Conservation (phyloP, 495 filamentous ascomycete species). For the Aspergillus baeticus region DNA sequence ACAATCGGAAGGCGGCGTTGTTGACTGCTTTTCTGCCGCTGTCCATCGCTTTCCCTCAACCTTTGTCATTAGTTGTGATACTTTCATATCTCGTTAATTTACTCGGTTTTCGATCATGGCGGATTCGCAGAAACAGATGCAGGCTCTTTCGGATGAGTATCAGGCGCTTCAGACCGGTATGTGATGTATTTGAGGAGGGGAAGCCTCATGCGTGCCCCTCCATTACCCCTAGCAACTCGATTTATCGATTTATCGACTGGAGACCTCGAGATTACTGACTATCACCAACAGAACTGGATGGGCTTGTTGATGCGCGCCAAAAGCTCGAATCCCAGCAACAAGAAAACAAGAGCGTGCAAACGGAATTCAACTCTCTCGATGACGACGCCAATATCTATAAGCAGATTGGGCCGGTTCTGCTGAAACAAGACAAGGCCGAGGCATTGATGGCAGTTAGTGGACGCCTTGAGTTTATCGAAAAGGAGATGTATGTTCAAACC, state of each 20-base stretch:
- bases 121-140: slow-evolving; percentile 64
- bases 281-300: slow-evolving; percentile 64
- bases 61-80: slow-evolving; percentile 19
- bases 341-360: slow-evolving; percentile 86
- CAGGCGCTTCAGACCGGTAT: slow-evolving; percentile 80
- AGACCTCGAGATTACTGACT: background rate
- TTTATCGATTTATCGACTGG: background rate
- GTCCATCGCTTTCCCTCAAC: slow-evolving; percentile 9
- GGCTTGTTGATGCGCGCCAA: slow-evolving; percentile 75
- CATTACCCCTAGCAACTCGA: background rate
- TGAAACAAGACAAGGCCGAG: slow-evolving; percentile 91
- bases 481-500: slow-evolving; percentile 72
- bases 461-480: slow-evolving; percentile 85
- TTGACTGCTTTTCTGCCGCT: slow-evolving; percentile 18
- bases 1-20: slow-evolving; percentile 12
- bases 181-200: slow-evolving; percentile 3
- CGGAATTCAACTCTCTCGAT: slow-evolving; percentile 80
- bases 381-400: slow-evolving; percentile 91
- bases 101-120: slow-evolving; percentile 37
- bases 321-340: slow-evolving; percentile 91
- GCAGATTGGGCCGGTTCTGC: slow-evolving; percentile 83
- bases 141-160: slow-evolving; percentile 82
- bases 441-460: slow-evolving; percentile 87
- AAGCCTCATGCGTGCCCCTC: background rate
- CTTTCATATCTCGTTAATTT: slow-evolving; percentile 9